Evolutionary conservation across 2,329 filamentous ascomycete genomes (phyloP).

Genomic region (Aspergillus hortae): DNA sequence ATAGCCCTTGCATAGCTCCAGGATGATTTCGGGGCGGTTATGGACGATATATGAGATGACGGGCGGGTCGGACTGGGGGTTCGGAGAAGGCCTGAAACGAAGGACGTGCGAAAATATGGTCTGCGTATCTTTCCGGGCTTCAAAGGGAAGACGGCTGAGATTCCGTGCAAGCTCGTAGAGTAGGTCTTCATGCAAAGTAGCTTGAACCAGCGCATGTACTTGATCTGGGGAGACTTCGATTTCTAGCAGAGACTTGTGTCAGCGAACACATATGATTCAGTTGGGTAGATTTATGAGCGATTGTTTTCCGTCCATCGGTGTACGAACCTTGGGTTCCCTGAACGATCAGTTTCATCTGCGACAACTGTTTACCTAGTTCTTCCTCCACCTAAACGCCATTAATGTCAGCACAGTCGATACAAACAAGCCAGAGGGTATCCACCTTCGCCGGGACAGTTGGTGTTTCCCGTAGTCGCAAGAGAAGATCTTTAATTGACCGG

Average conservation of each 20-base stretch:
- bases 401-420: slow-evolving; percentile 1
- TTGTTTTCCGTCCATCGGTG: background rate
- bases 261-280: slow-evolving; percentile 4
- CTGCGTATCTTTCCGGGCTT: slow-evolving; percentile 92
- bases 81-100: slow-evolving; percentile 71
- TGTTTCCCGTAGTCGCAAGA: slow-evolving; percentile 59
- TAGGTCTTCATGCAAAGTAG: slow-evolving; percentile 84
- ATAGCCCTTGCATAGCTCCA: slow-evolving; percentile 86
- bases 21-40: slow-evolving; percentile 78
- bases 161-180: slow-evolving; percentile 78
- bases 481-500: slow-evolving; percentile 60
- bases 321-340: slow-evolving; percentile 81
- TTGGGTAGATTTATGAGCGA: too few species aligned
- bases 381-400: slow-evolving; percentile 63
- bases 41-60: slow-evolving; percentile 87
- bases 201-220: slow-evolving; percentile 78
- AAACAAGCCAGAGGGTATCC: slow-evolving; percentile 8
- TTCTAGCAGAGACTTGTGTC: slow-evolving; percentile 53
- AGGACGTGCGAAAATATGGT: slow-evolving; percentile 95
- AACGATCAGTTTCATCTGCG: slow-evolving; percentile 87
- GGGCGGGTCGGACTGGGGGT: slow-evolving; percentile 70
- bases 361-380: slow-evolving; percentile 78
- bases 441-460: slow-evolving; percentile 54
- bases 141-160: slow-evolving; percentile 85
- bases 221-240: slow-evolving; percentile 81